phyloP scores from a whole-genome alignment of 2,329 filamentous ascomycete species.

The Trichoderma endophyticum region DNA sequence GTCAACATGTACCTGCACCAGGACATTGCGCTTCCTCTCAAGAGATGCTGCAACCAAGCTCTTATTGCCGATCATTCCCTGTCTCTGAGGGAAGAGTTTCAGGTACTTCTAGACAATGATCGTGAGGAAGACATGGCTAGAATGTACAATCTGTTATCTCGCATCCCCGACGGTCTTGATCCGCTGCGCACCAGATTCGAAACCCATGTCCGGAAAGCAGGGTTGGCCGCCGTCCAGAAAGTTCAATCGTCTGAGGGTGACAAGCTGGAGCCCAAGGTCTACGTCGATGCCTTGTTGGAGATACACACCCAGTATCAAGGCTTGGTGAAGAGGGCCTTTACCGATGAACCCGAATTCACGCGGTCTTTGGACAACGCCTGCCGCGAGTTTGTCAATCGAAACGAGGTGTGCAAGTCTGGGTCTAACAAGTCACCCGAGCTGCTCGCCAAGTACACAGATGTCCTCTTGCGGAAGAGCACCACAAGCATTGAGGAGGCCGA shows the following conservation, averaged over 20 bases:
- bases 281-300: slow-evolving; percentile 90
- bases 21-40: slow-evolving; percentile 81
- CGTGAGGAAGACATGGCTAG: slow-evolving; percentile 91
- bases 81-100: slow-evolving; percentile 92
- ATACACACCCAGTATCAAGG: slow-evolving; percentile 92
- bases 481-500: slow-evolving; percentile 93
- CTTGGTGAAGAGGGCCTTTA: slow-evolving; percentile 88
- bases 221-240: slow-evolving; percentile 84
- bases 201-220: slow-evolving; percentile 86
- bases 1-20: slow-evolving; percentile 87
- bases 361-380: slow-evolving; percentile 95
- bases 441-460: slow-evolving; percentile 91
- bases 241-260: slow-evolving; percentile 82
- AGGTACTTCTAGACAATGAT: slow-evolving; percentile 88
- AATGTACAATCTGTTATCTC: slow-evolving; percentile 89
- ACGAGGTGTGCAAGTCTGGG: slow-evolving; percentile 89
- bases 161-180: slow-evolving; percentile 88
- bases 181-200: slow-evolving; percentile 86
- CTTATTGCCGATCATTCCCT: slow-evolving; percentile 84
- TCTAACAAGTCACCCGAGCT: slow-evolving; percentile 94
- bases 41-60: slow-evolving; percentile 82
- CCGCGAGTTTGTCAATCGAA: slow-evolving; percentile 96
- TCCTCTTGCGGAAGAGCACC: slow-evolving; percentile 85
- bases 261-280: slow-evolving; percentile 90
- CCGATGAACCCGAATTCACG: slow-evolving; percentile 94